Conservation (phyloP, 768 basidiomycete species). For the Ramaria rubella region DNA sequence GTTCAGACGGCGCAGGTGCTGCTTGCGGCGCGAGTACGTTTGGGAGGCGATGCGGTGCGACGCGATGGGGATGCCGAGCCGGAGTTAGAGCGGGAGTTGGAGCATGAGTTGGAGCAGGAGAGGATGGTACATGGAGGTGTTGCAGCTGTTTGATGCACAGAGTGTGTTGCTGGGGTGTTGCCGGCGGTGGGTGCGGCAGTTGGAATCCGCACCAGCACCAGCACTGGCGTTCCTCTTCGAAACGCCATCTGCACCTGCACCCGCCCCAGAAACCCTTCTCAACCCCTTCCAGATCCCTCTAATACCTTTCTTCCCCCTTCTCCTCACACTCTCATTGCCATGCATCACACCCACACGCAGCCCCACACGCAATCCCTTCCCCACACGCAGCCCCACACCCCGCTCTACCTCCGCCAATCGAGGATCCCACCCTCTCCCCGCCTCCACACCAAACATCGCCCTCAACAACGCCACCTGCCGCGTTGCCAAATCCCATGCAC, state of each 20-base stretch:
- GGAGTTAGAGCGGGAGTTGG: background rate
- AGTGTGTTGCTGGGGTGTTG: background rate
- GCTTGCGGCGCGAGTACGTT: background rate
- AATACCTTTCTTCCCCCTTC: background rate
- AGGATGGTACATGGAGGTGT: background rate
- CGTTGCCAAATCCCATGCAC: slow-evolving; percentile 49
- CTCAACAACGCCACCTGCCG: slow-evolving; percentile 71
- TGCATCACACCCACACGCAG: background rate
- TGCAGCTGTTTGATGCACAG: background rate
- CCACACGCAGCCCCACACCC: background rate
- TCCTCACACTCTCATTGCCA: background rate
- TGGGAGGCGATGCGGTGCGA: background rate
- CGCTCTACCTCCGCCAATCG: too few species aligned
- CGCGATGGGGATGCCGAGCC: background rate
- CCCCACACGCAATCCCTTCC: background rate
- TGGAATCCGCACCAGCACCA: background rate
- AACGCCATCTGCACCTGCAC: background rate
- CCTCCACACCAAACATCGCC: slow-evolving; percentile 52
- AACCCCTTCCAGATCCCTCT: slow-evolving; percentile 4
- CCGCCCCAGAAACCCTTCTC: background rate
- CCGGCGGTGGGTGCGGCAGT: background rate
- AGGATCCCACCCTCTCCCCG: background rate
- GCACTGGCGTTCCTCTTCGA: background rate
- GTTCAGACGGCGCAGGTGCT: background rate
- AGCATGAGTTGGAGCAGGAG: too few species aligned